phyloP scores from a whole-genome alignment of 2,329 filamentous ascomycete species.

The Botryotinia calthae region DNA sequence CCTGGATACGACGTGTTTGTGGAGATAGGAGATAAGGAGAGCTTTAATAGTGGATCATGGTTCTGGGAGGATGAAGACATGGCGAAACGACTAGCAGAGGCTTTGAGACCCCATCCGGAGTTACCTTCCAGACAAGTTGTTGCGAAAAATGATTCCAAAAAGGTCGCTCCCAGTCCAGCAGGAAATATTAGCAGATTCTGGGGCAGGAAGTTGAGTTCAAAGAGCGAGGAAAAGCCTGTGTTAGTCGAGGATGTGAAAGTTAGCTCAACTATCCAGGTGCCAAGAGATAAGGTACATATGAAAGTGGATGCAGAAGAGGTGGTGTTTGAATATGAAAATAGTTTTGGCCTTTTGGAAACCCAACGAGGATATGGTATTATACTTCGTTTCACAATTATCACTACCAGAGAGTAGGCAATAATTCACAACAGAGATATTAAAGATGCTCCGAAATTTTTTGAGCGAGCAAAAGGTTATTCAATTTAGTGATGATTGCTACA shows the following conservation, averaged over 20 bases:
- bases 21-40: slow-evolving; percentile 29
- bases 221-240: slow-evolving; percentile 4
- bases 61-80: slow-evolving; percentile 33
- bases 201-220: slow-evolving; percentile 27
- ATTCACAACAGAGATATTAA: neutral
- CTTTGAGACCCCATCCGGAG: slow-evolving; percentile 27
- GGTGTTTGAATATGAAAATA: slow-evolving; percentile 65
- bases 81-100: slow-evolving; percentile 30
- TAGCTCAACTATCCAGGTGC: neutral
- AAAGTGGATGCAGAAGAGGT: slow-evolving; percentile 42
- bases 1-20: slow-evolving; percentile 28
- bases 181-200: slow-evolving; percentile 23
- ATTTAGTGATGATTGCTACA: no score
- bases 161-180: neutral
- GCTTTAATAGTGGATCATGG: slow-evolving; percentile 27
- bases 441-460: neutral
- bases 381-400: slow-evolving; percentile 26
- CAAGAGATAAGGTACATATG: slow-evolving; percentile 30
- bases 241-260: slow-evolving; percentile 13
- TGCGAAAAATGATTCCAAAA: neutral
- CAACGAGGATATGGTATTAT: slow-evolving; percentile 36
- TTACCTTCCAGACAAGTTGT: slow-evolving; percentile 23
- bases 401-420: neutral
- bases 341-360: slow-evolving; percentile 57
- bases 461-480: no score